Evolutionary conservation across 164 flowering plant genomes (phyloP), one percentile per base, ranked within the genome.

Genomic region (Malania oleifera): DNA sequence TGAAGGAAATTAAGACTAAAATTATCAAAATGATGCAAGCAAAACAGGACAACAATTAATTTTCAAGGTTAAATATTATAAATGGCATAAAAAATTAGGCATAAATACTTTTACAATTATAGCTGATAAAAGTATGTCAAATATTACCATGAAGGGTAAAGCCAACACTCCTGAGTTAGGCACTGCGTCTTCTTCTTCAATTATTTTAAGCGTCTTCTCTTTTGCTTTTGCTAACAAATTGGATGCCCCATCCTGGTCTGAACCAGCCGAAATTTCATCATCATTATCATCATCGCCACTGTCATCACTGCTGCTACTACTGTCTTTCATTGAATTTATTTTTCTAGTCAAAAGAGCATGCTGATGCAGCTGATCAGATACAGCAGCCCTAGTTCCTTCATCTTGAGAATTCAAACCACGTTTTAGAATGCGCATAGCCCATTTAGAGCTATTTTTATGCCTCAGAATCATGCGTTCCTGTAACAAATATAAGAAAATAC

Each of bases 301-400:
- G 23, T 75, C 82, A 72, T 83, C 89, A 67, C 84, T 81, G 70
- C 86, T 69, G 52, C 75, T 80, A 68, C 84, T 80, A 57, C 41
- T 62, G 12, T 85, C 96, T 58, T 77, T 81, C 86, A 86, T 75
- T 6, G 96, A 78, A 53, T 81, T 75, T 74, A 82, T 85, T 72
- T 93, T 93, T 66, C 96, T 80, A 22, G 85, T 84, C 80, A 93
- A 75, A 60, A 62, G 69, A 26, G 84, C 71, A 76, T 88, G 90
- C 62, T 70, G 73, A 52, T 82, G 77, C 60, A 86, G 85, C 70
- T 93, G 97, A 53, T 87, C 89, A 35, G 92, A 54, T 31, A 93
- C 77, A 46, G 98, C 98, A 67, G 82, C 84, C 53, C 87, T 77
- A 61, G 98, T 93, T 38, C 84, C 90, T 66, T 86, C 97, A 81